phyloP scores from a whole-genome alignment of 495 filamentous ascomycete species.

The Trypethelium eluteriae region DNA sequence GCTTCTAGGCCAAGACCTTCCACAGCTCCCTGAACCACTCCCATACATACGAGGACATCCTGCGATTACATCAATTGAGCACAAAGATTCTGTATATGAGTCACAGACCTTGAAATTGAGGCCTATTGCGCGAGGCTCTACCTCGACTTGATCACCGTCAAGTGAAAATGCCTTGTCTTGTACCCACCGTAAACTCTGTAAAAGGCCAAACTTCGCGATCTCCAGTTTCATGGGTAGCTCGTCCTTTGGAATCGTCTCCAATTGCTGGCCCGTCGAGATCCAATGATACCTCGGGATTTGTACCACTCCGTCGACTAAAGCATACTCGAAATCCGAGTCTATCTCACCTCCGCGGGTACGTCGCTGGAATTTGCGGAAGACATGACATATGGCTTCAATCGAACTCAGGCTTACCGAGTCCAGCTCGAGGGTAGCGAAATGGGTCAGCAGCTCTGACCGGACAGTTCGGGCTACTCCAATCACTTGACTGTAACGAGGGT shows the following conservation, averaged over 20 bases:
- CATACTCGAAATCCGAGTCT: constrained; percentile 36
- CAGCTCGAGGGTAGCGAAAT: constrained; percentile 41
- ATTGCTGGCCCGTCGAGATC: constrained; percentile 18
- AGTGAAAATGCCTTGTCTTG: constrained; percentile 30
- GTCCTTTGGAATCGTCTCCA: constrained; percentile 10
- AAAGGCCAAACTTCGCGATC: constrained; percentile 25
- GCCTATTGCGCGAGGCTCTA: constrained; percentile 11
- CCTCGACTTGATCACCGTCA: constrained; percentile 4
- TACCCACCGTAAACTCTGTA: constrained; percentile 31
- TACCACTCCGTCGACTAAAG: constrained; percentile 27
- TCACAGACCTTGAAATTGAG: constrained; percentile 34
- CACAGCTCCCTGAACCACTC: not conserved
- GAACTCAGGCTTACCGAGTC: constrained; percentile 25
- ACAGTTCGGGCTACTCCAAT: constrained; percentile 40
- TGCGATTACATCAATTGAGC: not conserved
- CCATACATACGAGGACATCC: constrained; percentile 12
- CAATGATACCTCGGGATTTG: constrained; percentile 32
- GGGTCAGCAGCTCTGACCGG: constrained; percentile 34
- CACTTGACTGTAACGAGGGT: constrained; percentile 36
- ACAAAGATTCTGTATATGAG: constrained; percentile 20
- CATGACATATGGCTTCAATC: constrained; percentile 18
- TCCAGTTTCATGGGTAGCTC: constrained; percentile 22
- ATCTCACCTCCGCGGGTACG: constrained; percentile 12
- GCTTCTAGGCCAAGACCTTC: constrained; percentile 11
- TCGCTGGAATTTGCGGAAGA: constrained; percentile 27